Base-by-base conservation (phyloP, 129 eudicot species). In the Glebionis coronaria region DNA sequence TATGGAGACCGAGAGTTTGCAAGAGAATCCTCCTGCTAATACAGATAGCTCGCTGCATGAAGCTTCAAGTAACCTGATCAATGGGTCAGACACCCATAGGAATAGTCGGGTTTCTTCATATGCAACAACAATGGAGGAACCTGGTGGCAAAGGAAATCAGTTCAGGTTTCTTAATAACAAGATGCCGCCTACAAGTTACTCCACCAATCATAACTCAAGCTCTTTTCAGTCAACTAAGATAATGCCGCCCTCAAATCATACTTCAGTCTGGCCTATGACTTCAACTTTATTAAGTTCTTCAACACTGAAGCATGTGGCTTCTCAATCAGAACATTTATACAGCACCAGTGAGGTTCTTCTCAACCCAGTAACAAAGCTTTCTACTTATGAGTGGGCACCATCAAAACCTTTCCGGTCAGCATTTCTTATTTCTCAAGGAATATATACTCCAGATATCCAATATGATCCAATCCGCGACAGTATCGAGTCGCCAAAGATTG, bases 391-490 rank as follows among this genome's bases (percentile, higher is more conserved):
- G 27, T 94, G 99, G 99, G 94, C 85, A 64, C 97, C 85, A 60
- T 87, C 97, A 73, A 76, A 57, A 53, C 97, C 97, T 68, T 90
- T 89, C 68, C 75, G 75, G 9, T 90, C 99, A 54, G 71, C 79
- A 0, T 81, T 65, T 76, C 73, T 65, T 57, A 44, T 87, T 14
- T 85, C 93, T 12, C 77, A 79, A 51, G 73, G 79, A 50, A 60
- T 81, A 69, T 66, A 69, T 40, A 51, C 83, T 80, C 67, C 84
- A n/a, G 81, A 68, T 46, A 76, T 51, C 50, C 82, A 73, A 18
- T 82, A 84, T 45, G 90, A 89, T 65, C 90, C 90, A 9, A 63
- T 89, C 20, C 88, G 73, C 73, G 93, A 90, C 61, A 75, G 88
- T 74, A 81, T 81, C 40, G 95, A 84, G 23, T 81, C 74, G 4